Conservation (phyloP, 805 yeast species). For the Debaryomyces prosopidis region DNA sequence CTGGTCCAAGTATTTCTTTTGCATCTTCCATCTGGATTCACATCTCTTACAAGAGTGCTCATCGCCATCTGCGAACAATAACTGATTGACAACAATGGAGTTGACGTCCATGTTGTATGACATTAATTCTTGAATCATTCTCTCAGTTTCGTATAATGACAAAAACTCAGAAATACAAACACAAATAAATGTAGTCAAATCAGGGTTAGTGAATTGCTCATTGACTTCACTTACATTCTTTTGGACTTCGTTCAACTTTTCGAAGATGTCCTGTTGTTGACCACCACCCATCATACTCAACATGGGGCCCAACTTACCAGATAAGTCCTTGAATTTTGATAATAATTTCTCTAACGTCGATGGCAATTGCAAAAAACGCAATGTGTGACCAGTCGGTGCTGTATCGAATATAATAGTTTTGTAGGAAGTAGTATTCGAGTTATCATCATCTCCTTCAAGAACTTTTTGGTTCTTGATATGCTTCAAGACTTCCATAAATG, state of each 20-base stretch:
- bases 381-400: constrained; percentile 99
- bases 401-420: constrained; percentile 95
- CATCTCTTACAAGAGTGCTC: constrained; percentile 84
- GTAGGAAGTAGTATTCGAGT: constrained; percentile 41
- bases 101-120: constrained; percentile 95
- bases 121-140: constrained; percentile 95
- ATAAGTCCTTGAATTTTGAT: constrained; percentile 82
- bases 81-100: constrained; percentile 93
- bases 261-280: constrained; percentile 68
- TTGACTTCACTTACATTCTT: constrained; percentile 83
- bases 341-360: constrained; percentile 85
- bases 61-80: constrained; percentile 79
- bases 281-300: constrained; percentile 72
- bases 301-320: constrained; percentile 89
- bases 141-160: constrained; percentile 94
- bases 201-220: constrained; percentile 94
- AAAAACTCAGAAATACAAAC: constrained; percentile 97
- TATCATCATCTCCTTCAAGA: constrained; percentile 20
- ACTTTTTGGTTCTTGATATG: constrained; percentile 78
- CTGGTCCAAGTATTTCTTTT: constrained; percentile 89
- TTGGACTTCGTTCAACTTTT: constrained; percentile 78
- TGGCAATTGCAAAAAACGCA: constrained; percentile 93
- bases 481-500: constrained; percentile 96
- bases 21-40: constrained; percentile 92
- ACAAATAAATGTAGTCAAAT: constrained; percentile 91